A percentile compares a stretch with the other conserved stretches of the same genome.
These are phyloP conservation scores for Tulasnella sp. DNA, from an alignment of 768 basidiomycete genomes.

Conservation along the genomic window DNA sequence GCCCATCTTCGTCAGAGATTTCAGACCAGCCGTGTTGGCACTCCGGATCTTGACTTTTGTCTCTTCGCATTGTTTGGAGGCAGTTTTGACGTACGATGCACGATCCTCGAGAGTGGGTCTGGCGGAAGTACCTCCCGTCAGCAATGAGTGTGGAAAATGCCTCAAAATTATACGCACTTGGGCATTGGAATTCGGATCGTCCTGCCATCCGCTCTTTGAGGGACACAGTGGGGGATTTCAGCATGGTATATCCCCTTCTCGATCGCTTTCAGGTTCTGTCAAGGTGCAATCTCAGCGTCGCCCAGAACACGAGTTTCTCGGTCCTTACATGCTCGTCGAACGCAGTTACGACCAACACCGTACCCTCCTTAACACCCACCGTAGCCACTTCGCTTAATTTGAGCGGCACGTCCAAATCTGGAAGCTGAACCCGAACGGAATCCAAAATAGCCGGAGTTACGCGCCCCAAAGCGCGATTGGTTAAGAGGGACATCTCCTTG, in stretches of 20 bases:
- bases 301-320: slow-evolving; percentile 7
- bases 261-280: slow-evolving; percentile 66
- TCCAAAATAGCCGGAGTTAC: slow-evolving; percentile 65
- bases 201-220: slow-evolving; percentile 59
- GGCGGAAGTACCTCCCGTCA: too few relatives aligned
- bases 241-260: slow-evolving; percentile 71
- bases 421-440: slow-evolving; percentile 54
- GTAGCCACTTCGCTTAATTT: slow-evolving; percentile 67
- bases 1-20: slow-evolving; percentile 47
- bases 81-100: slow-evolving; percentile 44
- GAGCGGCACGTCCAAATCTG: slow-evolving; percentile 31
- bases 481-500: slow-evolving; percentile 64
- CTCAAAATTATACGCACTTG: slow-evolving; percentile 41
- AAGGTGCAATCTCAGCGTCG: not conserved
- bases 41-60: slow-evolving; percentile 67
- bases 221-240: slow-evolving; percentile 61
- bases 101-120: slow-evolving; percentile 76
- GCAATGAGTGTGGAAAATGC: not conserved
- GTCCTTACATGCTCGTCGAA: slow-evolving; percentile 66
- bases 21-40: slow-evolving; percentile 56
- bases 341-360: slow-evolving; percentile 60
- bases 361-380: slow-evolving; percentile 71
- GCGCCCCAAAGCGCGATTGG: slow-evolving; percentile 66
- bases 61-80: slow-evolving; percentile 64
- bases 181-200: slow-evolving; percentile 77